These are phyloP conservation scores for Hibiscus syriacus DNA, from an alignment of 345 rosid species.

Conservation along the genomic window DNA sequence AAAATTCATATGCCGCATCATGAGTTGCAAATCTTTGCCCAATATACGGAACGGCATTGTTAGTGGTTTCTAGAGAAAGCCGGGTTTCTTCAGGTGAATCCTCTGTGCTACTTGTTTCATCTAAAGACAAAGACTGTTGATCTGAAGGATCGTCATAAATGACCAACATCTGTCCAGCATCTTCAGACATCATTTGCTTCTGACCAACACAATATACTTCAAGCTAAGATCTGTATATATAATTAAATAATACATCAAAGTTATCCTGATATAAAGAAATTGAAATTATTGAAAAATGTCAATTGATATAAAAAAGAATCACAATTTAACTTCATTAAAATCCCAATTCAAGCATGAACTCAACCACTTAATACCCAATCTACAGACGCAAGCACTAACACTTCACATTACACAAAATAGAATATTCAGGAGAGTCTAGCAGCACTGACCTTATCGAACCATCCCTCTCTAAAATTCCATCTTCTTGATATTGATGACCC, in stretches of 20 bases:
- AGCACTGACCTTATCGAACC: background rate
- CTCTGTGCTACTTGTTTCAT: constrained; percentile 76
- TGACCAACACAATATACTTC: constrained; percentile 18
- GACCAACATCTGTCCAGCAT: constrained; percentile 54
- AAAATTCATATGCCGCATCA: constrained; percentile 88
- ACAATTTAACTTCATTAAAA: background rate
- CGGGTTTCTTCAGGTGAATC: constrained; percentile 69
- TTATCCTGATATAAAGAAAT: background rate
- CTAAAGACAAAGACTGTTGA: constrained; percentile 72
- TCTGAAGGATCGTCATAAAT: constrained; percentile 82
- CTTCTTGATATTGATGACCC: background rate
- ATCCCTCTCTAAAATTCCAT: background rate
- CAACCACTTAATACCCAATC: background rate
- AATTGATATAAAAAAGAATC: background rate
- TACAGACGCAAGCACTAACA: background rate
- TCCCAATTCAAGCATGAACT: background rate
- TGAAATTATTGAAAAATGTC: background rate
- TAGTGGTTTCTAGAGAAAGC: constrained; percentile 58
- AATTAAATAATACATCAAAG: background rate
- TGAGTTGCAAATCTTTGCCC: constrained; percentile 85
- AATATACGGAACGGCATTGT: constrained; percentile 61
- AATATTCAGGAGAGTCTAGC: background rate
- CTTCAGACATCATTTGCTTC: constrained; percentile 57
- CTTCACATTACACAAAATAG: background rate
- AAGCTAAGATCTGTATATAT: background rate